phyloP scores from a whole-genome alignment of 1,284 basidiomycete genomes.

The Mycena citricolor region DNA sequence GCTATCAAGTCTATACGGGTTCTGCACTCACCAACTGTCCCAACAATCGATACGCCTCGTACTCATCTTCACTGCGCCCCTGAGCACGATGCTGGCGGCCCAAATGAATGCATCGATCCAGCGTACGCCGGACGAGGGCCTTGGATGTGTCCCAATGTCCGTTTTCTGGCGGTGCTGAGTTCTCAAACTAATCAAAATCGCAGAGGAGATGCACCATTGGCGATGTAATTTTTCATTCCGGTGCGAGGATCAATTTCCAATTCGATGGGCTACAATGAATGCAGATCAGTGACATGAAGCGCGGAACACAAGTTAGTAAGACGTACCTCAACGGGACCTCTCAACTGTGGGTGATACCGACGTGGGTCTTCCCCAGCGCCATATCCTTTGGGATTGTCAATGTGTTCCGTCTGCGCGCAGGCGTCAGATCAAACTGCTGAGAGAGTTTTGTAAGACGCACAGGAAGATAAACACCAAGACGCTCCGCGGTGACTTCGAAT shows the following conservation, averaged over 20 bases:
- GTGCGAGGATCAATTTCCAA: constrained; percentile 84
- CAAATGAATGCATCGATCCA: constrained; percentile 71
- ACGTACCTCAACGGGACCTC: constrained; percentile 68
- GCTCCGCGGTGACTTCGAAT: constrained; percentile 88
- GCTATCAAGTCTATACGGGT: no score
- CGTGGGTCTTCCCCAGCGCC: constrained; percentile 85
- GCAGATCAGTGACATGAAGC: constrained; percentile 5
- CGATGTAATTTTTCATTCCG: constrained; percentile 97
- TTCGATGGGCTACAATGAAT: constrained; percentile 60
- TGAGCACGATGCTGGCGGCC: constrained; percentile 59
- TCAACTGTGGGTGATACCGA: constrained; percentile 69
- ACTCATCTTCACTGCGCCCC: constrained; percentile 70
- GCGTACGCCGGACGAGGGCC: constrained; percentile 73
- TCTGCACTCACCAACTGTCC: constrained; percentile 62
- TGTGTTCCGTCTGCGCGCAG: constrained; percentile 72
- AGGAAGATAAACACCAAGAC: constrained; percentile 86
- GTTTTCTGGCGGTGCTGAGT: constrained; percentile 44
- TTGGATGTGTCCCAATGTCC: constrained; percentile 89
- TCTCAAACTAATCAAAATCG: neutral
- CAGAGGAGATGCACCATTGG: constrained; percentile 63
- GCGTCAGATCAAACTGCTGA: neutral
- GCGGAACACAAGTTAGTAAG: neutral
- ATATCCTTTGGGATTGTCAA: constrained; percentile 86
- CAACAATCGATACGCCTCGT: constrained; percentile 81
- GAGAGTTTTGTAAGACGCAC: constrained; percentile 33